A percentile compares a stretch with the other conserved stretches of the same genome.
phyloP scores from a whole-genome alignment of 306 rosid species.

The Begonia loranthoides region DNA sequence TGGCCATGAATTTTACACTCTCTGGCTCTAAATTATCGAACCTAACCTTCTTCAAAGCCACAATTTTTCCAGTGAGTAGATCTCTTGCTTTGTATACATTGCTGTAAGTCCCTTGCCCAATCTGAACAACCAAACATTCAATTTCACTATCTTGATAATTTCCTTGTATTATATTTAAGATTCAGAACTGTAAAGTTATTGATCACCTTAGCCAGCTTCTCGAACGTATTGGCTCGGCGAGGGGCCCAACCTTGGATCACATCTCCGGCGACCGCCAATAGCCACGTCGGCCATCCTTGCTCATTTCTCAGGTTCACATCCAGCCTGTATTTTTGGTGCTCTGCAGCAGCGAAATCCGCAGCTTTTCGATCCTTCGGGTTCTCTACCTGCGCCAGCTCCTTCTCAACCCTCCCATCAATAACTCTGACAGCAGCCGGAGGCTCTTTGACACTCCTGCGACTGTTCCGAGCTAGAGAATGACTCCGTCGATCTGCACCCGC shows the following conservation, averaged over 20 bases:
- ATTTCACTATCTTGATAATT: neutral
- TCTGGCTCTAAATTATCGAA: slow-evolving; percentile 93
- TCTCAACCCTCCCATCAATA: slow-evolving; percentile 20
- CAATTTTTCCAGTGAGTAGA: slow-evolving; percentile 58
- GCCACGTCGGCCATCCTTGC: slow-evolving; percentile 97
- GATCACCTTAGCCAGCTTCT: slow-evolving; percentile 77
- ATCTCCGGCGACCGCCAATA: slow-evolving; percentile 80
- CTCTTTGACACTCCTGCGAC: slow-evolving; percentile 20
- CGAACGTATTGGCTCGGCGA: slow-evolving; percentile 87
- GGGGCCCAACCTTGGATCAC: slow-evolving; percentile 91
- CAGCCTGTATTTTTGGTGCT: slow-evolving; percentile 38
- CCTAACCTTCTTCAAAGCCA: slow-evolving; percentile 90
- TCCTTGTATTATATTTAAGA: neutral
- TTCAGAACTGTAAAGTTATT: neutral
- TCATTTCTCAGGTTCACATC: slow-evolving; percentile 29
- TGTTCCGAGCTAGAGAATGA: slow-evolving; percentile 4
- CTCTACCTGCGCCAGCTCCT: slow-evolving; percentile 10
- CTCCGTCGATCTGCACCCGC: slow-evolving; percentile 8
- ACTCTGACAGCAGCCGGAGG: slow-evolving; percentile 10
- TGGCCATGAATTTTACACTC: slow-evolving; percentile 98
- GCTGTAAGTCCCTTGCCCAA: slow-evolving; percentile 99
- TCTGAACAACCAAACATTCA: slow-evolving; percentile 27
- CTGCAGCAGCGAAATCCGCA: slow-evolving; percentile 41
- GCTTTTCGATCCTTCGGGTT: slow-evolving; percentile 20
- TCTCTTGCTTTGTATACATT: slow-evolving; percentile 95